A percentile compares a stretch with the other conserved stretches of the same genome.
Evolutionary conservation across 2,329 filamentous ascomycete species (phyloP).

Genomic region (Exophiala sideris): DNA sequence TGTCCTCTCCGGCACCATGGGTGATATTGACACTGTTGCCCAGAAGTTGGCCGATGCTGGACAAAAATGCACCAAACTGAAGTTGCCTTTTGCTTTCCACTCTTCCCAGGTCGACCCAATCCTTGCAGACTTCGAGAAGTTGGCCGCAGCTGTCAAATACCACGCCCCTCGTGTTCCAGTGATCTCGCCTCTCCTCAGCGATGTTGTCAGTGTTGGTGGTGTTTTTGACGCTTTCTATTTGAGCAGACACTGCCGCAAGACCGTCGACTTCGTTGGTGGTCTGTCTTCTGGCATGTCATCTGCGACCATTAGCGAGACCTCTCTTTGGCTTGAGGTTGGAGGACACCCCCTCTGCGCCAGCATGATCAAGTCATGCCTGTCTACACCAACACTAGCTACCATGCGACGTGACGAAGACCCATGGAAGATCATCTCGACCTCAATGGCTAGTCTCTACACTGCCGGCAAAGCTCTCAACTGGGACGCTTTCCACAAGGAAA

Average conservation of each 20-base stretch:
- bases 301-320: conserved; percentile 34
- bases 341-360: conserved; percentile 47
- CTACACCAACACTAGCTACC: conserved; percentile 35
- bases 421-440: conserved; percentile 41
- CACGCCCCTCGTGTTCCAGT: conserved; percentile 41
- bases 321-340: conserved; percentile 45
- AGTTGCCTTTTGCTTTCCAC: conserved; percentile 47
- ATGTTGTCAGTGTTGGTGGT: conserved; percentile 39
- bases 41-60: conserved; percentile 36
- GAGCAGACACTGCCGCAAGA: conserved; percentile 40
- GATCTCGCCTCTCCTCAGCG: conserved; percentile 45
- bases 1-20: conserved; percentile 40
- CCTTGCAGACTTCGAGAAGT: conserved; percentile 39
- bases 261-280: conserved; percentile 46
- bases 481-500: conserved; percentile 45
- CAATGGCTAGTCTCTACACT: conserved; percentile 37
- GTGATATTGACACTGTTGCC: conserved; percentile 37
- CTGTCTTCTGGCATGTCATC: conserved; percentile 38
- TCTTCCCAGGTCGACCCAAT: conserved; percentile 47
- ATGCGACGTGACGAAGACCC: conserved; percentile 42
- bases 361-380: conserved; percentile 41
- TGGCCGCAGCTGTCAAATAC: conserved; percentile 39
- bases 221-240: conserved; percentile 41
- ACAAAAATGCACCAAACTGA: conserved; percentile 41
- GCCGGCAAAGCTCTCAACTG: conserved; percentile 40